Evolutionary conservation across 2,329 filamentous ascomycete genomes (phyloP).

Genomic region (Hirsutella thompsonii): DNA sequence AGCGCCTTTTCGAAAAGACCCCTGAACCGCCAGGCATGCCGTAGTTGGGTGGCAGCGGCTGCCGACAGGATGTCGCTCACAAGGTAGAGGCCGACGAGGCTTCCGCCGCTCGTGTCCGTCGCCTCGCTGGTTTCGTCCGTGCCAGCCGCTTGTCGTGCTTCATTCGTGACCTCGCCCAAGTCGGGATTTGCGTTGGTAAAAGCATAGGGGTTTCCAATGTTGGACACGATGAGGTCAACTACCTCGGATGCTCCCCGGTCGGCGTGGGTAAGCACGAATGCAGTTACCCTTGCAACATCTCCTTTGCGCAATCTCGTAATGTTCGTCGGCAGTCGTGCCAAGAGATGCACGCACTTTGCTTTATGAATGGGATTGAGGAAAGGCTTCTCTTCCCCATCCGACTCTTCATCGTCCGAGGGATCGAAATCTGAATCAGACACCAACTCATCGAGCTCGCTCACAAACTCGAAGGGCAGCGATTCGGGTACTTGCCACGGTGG

Average conservation of each 20-base stretch:
- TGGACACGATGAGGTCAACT: conserved; percentile 75
- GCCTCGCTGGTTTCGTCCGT: conserved; percentile 27
- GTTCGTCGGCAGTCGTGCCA: conserved; percentile 69
- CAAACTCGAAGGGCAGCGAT: conserved; percentile 70
- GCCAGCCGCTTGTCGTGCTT: conserved; percentile 10
- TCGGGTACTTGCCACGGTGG: conserved; percentile 69
- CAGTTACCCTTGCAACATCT: conserved; percentile 73
- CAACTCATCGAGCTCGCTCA: conserved; percentile 63
- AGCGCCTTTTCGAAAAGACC: conserved; percentile 67
- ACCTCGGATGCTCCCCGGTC: conserved; percentile 79
- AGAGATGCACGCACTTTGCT: conserved; percentile 69
- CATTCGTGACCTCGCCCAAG: conserved; percentile 24
- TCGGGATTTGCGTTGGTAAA: conserved; percentile 58
- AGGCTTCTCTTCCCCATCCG: conserved; percentile 47
- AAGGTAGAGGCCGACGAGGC: conserved; percentile 70
- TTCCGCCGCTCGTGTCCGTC: conserved; percentile 56
- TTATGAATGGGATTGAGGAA: conserved; percentile 77
- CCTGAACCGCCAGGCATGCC: conserved; percentile 78
- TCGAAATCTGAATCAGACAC: conserved; percentile 76
- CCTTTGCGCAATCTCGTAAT: conserved; percentile 66
- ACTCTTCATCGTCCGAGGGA: conserved; percentile 72
- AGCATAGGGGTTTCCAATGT: conserved; percentile 65
- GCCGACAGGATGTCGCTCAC: conserved; percentile 67
- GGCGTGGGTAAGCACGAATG: conserved; percentile 81
- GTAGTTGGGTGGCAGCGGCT: conserved; percentile 60